These are phyloP conservation scores for Rhizopus stolonifer DNA, from an alignment of 371 early-diverging fungal genomes.

Conservation along the genomic window DNA sequence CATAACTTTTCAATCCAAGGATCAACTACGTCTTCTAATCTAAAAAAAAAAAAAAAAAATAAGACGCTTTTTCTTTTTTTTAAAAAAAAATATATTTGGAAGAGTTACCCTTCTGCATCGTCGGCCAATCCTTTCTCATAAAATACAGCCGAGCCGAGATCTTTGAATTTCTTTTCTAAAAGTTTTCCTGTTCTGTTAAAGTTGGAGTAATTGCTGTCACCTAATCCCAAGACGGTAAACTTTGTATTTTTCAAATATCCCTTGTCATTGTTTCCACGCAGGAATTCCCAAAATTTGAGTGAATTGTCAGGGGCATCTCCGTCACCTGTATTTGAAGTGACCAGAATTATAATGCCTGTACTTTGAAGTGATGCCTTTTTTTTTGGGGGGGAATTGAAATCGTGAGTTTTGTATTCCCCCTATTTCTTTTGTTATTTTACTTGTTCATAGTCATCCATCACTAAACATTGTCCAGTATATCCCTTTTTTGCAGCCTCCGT, in stretches of 20 bases:
- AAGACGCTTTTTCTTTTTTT: background rate
- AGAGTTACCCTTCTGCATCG: slow-evolving; percentile 90
- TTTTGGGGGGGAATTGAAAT: background rate
- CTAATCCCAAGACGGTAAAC: slow-evolving; percentile 69
- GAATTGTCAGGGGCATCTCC: slow-evolving; percentile 95
- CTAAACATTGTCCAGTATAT: slow-evolving; percentile 58
- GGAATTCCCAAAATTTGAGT: slow-evolving; percentile 80
- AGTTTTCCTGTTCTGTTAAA: slow-evolving; percentile 83
- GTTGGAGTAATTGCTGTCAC: slow-evolving; percentile 92
- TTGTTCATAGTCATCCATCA: slow-evolving; percentile 73
- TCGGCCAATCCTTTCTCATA: slow-evolving; percentile 82
- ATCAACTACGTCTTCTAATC: slow-evolving; percentile 84
- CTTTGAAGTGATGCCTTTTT: slow-evolving; percentile 39
- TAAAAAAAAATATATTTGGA: too few relatives aligned
- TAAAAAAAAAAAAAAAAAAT: slow-evolving; percentile 15
- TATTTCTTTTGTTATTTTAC: slow-evolving; percentile 30
- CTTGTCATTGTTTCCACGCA: slow-evolving; percentile 64
- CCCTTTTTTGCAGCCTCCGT: slow-evolving; percentile 75
- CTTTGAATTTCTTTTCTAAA: slow-evolving; percentile 72
- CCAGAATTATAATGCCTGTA: slow-evolving; percentile 69
- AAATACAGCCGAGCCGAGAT: slow-evolving; percentile 73
- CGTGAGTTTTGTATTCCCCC: background rate
- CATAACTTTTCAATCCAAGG: slow-evolving; percentile 92
- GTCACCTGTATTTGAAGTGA: slow-evolving; percentile 92
- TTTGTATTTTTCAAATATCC: slow-evolving; percentile 49